These are phyloP conservation scores for Trichoderma atroviride DNA, from an alignment of 2,329 filamentous ascomycete species.

Conservation along the genomic window DNA sequence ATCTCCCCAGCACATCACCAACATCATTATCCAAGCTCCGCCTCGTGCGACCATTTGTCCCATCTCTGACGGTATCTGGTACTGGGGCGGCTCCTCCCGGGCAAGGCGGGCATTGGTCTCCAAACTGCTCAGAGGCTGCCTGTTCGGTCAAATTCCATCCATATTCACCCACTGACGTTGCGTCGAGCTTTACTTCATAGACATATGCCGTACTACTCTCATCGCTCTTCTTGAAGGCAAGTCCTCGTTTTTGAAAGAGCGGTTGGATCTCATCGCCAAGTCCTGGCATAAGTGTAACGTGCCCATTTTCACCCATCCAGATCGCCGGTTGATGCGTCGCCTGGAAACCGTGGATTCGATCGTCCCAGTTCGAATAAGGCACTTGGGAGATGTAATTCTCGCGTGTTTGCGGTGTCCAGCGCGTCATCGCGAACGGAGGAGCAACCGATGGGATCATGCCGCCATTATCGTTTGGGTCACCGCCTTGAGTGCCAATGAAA, in stretches of 20 bases:
- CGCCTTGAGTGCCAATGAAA: constrained; percentile 40
- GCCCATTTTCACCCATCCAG: constrained; percentile 55
- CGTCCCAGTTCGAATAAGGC: constrained; percentile 49
- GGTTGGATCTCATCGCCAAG: constrained; percentile 37
- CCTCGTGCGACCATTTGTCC: constrained; percentile 45
- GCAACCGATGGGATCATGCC: constrained; percentile 45
- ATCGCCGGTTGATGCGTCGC: constrained; percentile 55
- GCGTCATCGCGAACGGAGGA: constrained; percentile 51
- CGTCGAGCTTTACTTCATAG: constrained; percentile 49
- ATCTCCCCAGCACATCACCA: constrained; percentile 4
- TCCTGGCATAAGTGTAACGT: constrained; percentile 47
- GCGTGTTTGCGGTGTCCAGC: constrained; percentile 53
- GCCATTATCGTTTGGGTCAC: constrained; percentile 39
- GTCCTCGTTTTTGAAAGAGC: constrained; percentile 46
- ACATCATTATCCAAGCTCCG: neutral
- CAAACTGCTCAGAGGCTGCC: constrained; percentile 36
- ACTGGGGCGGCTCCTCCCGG: constrained; percentile 32
- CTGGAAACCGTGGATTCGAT: constrained; percentile 51
- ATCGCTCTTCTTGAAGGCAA: constrained; percentile 46
- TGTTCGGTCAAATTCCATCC: constrained; percentile 43
- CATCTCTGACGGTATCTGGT: constrained; percentile 35
- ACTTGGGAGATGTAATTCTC: constrained; percentile 54
- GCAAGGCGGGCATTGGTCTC: constrained; percentile 46
- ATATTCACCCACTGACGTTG: constrained; percentile 37
- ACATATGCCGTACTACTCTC: constrained; percentile 50